Base-by-base conservation (phyloP, 2,329 filamentous ascomycete species). In the Myriosclerotinia scirpicola region DNA sequence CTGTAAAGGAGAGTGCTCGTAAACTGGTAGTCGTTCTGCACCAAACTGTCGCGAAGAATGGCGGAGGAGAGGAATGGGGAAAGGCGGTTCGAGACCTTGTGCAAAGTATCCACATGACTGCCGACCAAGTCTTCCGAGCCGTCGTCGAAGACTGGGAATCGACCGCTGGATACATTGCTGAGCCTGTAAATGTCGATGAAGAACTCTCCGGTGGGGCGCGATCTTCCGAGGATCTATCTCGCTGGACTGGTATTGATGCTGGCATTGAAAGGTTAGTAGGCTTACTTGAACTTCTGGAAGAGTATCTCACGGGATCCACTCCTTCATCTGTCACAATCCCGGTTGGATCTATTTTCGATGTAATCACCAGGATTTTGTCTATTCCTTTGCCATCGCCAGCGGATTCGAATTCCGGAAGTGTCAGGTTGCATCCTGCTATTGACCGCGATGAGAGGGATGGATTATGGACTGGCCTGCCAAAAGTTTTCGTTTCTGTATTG, bases 91-190 rank as follows among this genome's bases (percentile, higher is more conserved):
- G 84, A 56, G 80, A 81, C 9, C 81, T 89, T 14, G 80, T 96
- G 34, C 82, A 83, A 48, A 83, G 86, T 48, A 83, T 88, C 20
- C 93, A 97, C 73, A 78, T 80, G 34, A 90, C 91, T 1, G 87
- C 90, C 53, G 90, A 96, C 73, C 85, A 88, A 70, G 83, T 96
- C 0, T 90, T 97, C 74, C 87, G 93, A 59, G 87, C 89, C 12
- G 84, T 97, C 0, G 79, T 90, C 14, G 93, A 97, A 76, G 89
- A 91, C 52, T 95, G 92, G 90, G 87, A 93, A 72, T 87, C 92
- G 0, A 82, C 83, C 2, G 81, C 84, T 42, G 84, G 82, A 5
- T 83, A 84, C 69, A 75, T 75, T 12, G 76, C 77, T 54, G 77
- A 82, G 61, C 72, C 73, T 4, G 77, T 83, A 44, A 78, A 82